A percentile compares a stretch with the other conserved stretches of the same genome.
Conservation (phyloP, 2,329 filamentous ascomycete genomes). For the Neopestalotiopsis sp. region DNA sequence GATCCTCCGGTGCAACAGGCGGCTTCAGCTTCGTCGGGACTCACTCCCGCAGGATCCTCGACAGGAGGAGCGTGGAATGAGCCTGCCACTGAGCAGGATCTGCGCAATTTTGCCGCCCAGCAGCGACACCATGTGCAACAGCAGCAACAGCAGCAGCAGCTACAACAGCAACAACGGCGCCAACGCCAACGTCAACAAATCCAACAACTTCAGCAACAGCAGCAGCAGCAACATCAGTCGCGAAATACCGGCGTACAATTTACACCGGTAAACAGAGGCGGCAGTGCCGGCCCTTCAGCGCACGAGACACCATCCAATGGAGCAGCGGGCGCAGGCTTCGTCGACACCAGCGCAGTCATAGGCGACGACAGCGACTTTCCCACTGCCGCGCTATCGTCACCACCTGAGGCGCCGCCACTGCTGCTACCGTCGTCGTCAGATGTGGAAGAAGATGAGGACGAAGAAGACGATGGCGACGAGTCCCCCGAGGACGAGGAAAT, state of each 20-base stretch:
- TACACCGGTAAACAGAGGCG: background rate
- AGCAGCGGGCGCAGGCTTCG: background rate
- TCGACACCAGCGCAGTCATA: background rate
- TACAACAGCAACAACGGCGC: conserved; percentile 11
- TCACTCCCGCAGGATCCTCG: background rate
- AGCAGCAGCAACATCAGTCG: no score
- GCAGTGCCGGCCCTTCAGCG: conserved; percentile 1
- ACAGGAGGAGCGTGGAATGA: background rate
- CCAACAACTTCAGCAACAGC: background rate
- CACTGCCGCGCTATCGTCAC: conserved; percentile 15
- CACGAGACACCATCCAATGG: background rate
- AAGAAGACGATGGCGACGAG: conserved; percentile 23
- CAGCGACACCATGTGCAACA: background rate
- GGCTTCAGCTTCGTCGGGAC: no score
- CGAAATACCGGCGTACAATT: background rate
- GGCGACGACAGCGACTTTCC: conserved; percentile 12
- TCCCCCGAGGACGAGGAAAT: conserved; percentile 30
- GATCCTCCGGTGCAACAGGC: conserved; percentile 9
- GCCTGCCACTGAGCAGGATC: conserved; percentile 2
- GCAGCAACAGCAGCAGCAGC: conserved; percentile 10
- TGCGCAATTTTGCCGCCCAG: background rate
- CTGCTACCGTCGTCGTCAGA: conserved; percentile 23
- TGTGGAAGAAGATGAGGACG: conserved; percentile 18
- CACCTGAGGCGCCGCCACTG: conserved; percentile 23
- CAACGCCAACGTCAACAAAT: background rate